Conservation (phyloP, 2,329 filamentous ascomycete species). For the Claviceps cyperi region DNA sequence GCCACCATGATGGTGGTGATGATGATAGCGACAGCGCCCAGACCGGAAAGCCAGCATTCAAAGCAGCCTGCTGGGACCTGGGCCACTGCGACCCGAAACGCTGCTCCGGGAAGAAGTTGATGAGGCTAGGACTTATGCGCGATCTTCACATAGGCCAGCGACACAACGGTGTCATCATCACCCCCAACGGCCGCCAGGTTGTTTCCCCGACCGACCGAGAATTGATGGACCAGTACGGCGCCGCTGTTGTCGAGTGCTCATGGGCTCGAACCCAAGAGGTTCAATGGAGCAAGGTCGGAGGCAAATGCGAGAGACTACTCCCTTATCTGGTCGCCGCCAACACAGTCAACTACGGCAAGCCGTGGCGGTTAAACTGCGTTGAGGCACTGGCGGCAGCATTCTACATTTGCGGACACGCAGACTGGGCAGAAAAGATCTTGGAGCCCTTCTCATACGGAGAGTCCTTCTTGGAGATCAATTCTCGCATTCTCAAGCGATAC, state of each 20-base stretch:
- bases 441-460: conserved; percentile 77
- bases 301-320: conserved; percentile 78
- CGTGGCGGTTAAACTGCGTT: conserved; percentile 89
- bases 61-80: conserved; percentile 94
- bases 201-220: conserved; percentile 72
- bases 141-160: conserved; percentile 85
- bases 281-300: conserved; percentile 80
- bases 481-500: conserved; percentile 66
- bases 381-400: conserved; percentile 90
- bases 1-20: conserved; percentile 29
- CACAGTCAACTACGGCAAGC: conserved; percentile 91
- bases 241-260: conserved; percentile 91
- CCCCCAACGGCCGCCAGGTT: conserved; percentile 79
- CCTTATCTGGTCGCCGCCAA: conserved; percentile 96
- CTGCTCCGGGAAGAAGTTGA: conserved; percentile 89
- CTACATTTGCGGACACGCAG: conserved; percentile 76
- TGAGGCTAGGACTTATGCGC: conserved; percentile 85
- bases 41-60: conserved; percentile 45
- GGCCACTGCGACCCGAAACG: conserved; percentile 95
- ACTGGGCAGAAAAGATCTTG: conserved; percentile 80
- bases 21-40: conserved; percentile 13
- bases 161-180: conserved; percentile 83
- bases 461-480: conserved; percentile 84
- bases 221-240: conserved; percentile 74
- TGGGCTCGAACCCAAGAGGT: conserved; percentile 91